A percentile compares a stretch with the other conserved stretches of the same genome.
phyloP scores from a whole-genome alignment of 176 grass and related monocot genomes.

The Areca catechu region DNA sequence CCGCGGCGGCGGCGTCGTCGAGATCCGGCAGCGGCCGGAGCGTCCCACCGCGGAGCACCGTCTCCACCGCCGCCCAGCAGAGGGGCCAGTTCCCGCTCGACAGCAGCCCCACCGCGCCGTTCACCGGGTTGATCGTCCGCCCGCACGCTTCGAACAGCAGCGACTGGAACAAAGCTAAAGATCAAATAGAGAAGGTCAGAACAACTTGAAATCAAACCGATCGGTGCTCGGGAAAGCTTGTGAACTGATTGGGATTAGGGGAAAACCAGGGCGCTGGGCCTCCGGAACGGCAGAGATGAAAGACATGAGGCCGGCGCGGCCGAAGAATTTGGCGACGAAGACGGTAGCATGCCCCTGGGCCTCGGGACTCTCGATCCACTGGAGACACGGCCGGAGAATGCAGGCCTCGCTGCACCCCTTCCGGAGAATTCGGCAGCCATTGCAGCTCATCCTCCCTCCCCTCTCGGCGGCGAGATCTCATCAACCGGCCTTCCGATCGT shows the following conservation, averaged over 20 bases:
- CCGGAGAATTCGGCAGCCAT: constrained; percentile 90
- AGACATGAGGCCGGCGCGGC: constrained; percentile 85
- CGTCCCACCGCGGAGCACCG: constrained; percentile 64
- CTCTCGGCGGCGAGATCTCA: no score
- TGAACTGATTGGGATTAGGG: no score
- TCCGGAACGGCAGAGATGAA: constrained; percentile 87
- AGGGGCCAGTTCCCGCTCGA: constrained; percentile 71
- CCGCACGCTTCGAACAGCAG: constrained; percentile 89
- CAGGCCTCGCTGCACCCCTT: constrained; percentile 93
- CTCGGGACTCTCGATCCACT: constrained; percentile 70
- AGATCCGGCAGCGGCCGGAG: constrained; percentile 49
- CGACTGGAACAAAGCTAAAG: constrained; percentile 76
- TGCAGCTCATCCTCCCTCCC: constrained; percentile 65
- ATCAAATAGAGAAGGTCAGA: no score
- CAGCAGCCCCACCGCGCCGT: constrained; percentile 75
- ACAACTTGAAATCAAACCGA: no score
- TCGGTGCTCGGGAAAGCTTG: no score
- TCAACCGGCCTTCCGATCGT: no score
- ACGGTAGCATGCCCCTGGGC: constrained; percentile 95
- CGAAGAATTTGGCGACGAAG: constrained; percentile 96
- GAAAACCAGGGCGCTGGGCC: constrained; percentile 52
- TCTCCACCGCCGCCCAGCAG: constrained; percentile 74
- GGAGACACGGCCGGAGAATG: constrained; percentile 79
- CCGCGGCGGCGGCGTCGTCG: constrained; percentile 6
- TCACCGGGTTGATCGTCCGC: constrained; percentile 93